Evolutionary conservation across 345 rosid species (phyloP), one percentile per base, ranked within the genome.

Genomic region (Sisymbrium altissimum): DNA sequence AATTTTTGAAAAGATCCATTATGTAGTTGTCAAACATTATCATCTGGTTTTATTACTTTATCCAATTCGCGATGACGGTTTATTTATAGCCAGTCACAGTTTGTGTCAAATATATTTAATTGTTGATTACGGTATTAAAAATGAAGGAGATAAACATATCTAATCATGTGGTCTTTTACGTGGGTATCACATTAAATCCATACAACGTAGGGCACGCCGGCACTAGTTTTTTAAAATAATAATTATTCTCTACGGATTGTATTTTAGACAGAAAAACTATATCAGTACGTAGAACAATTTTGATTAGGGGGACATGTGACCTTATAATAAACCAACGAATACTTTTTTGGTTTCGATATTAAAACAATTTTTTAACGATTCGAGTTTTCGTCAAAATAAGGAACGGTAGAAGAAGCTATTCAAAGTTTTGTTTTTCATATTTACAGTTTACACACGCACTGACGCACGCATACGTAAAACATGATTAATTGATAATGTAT

Each of bases 151-250:
- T 50, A 66, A 69, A 70, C 71, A 64, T 36, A 64, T 30, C 48
- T 65, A 64, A 77, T 77, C 76, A 77, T 77, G 46, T 77, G 80
- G 80, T 77, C 76, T 77, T 71, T 71, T 77, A 77, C 76, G 76
- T 77, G 76, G 72, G 63, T 29, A 65, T 77, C 80, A 65, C 76
- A 77, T 56, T 77, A 54, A 23, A 30, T 36, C 80, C 80, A 71
- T 72, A 71, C 72, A 48, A 50, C 62, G 76, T 70, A 71, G 57
- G 56, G 55, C 48, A 65, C 67, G 72, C 65, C 72, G 66, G 21
- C 66, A 52, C 66, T 68, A 39, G 5, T 43, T 53, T 9, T 5
- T 9, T 0, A 11, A 21, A 23, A 3, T 13, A 6, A 53, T 53
- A 53, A 12, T 25, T 52, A 52, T 4, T 13, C 35, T 53, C 13